Evolutionary conservation across 306 rosid species (phyloP), one percentile per base, ranked within the genome.

Genomic region (Prunus campanulata): DNA sequence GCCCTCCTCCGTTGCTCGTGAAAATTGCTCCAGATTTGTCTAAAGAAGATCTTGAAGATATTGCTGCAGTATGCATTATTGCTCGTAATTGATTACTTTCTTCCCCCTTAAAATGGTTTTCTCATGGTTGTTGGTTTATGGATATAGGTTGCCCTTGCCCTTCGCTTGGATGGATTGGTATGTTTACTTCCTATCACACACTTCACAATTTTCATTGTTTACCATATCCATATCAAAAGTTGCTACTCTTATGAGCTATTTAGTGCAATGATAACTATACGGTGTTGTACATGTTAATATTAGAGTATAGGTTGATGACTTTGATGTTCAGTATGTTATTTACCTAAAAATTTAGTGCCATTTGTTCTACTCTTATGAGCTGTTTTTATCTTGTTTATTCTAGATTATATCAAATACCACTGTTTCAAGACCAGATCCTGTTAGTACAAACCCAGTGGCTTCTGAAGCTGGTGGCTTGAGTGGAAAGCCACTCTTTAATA

Each of bases 21-120:
- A 95, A 95, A 89, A 95, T 95, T 71, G 98, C 98, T 71, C 98
- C 97, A 5, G 98, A 95, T 85, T 86, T 95, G 90, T 95, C 98
- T 64, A 95, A 89, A 82, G 95, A 89, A 71, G 98, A 95, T 82
- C 98, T 95, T 61, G 98, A 95, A 88, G 98, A 95, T 83, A 95
- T 95, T 83, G 98, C 98, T 75, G 96, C 97, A 51, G 98, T 95
- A 87, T 78, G 96, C 66, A 57, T 63, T 80, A 72, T 6, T 9
- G 78, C 69, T 66, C 35, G 35, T 64, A 15, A 46, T 27, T 68
- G 25, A 11, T 59, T 22, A 22, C 20, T 63, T 50, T 19, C 32
- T 65, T 57, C 22, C 55, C 24, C 46, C 48, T 64, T 69, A 65
- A 20, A 51, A 70, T 75, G 72, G 48, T 71, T 70, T 54, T 77